Conservation (phyloP, 176 grass and related monocot genomes). For the Tillandsia fasciculata region DNA sequence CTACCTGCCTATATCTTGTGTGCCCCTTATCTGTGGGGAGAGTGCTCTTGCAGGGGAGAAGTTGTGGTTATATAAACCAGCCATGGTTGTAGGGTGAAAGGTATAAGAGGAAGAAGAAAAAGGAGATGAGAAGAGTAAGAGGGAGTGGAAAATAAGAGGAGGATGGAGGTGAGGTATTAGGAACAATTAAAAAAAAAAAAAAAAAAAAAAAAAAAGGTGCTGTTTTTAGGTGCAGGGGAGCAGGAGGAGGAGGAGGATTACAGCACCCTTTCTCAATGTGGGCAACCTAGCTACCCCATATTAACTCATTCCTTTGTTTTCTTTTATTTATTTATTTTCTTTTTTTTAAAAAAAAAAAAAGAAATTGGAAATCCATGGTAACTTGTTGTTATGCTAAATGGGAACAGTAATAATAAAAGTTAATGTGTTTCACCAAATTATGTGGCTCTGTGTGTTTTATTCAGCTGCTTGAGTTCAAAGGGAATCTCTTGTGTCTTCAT, state of each 20-base stretch:
- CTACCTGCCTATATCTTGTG: conserved; percentile 76
- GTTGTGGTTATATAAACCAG: conserved; percentile 64
- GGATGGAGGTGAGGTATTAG: conserved; percentile 10
- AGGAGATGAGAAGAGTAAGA: conserved; percentile 14
- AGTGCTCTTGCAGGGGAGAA: conserved; percentile 77
- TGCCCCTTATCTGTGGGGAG: conserved; percentile 80
- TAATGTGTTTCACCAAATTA: background rate
- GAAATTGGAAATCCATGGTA: background rate
- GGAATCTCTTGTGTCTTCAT: conserved; percentile 12
- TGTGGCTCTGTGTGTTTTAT: conserved; percentile 4
- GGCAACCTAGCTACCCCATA: conserved; percentile 17
- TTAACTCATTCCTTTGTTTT: background rate
- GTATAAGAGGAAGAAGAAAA: conserved; percentile 10
- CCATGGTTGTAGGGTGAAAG: conserved; percentile 41
- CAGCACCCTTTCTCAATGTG: conserved; percentile 25
- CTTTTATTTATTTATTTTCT: too few species aligned
- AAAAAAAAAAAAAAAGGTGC: background rate
- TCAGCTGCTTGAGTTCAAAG: conserved; percentile 15
- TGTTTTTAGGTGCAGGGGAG: conserved; percentile 8
- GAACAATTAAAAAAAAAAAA: conserved; percentile 1
- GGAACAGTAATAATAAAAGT: conserved; percentile 6
- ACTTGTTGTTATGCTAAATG: conserved; percentile 11
- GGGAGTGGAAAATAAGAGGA: background rate
- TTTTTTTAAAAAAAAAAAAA: background rate
- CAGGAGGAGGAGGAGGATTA: conserved; percentile 21